A percentile compares a stretch with the other conserved stretches of the same genome.
phyloP scores from a whole-genome alignment of 129 eudicot species.

The Pittosporum tobira region DNA sequence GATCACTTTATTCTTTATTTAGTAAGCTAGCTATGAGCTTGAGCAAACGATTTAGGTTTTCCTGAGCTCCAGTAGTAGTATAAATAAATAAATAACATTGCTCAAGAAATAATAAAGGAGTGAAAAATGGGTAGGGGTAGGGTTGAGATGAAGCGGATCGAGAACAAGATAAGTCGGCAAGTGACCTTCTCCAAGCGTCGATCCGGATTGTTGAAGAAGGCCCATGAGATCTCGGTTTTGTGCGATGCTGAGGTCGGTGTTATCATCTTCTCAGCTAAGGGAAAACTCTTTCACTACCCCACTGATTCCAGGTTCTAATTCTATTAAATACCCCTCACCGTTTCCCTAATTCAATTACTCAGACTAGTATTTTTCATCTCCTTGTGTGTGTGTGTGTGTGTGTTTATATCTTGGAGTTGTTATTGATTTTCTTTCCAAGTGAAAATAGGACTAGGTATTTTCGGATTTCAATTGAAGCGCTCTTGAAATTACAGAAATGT shows the following conservation, averaged over 20 bases:
- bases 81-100: not conserved
- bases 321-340: not conserved
- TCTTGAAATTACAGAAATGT: no score
- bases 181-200: conserved; percentile 74
- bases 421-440: no score
- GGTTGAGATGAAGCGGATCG: conserved; percentile 72
- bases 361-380: no score
- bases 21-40: no score
- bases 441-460: no score
- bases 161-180: conserved; percentile 75
- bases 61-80: not conserved
- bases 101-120: not conserved
- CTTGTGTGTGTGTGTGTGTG: no score
- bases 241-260: conserved; percentile 78
- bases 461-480: no score
- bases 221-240: conserved; percentile 59
- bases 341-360: not conserved
- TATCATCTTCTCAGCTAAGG: conserved; percentile 70
- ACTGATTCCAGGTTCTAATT: conserved; percentile 54
- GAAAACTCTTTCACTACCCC: conserved; percentile 76
- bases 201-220: conserved; percentile 60
- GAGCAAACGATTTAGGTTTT: no score
- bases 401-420: no score
- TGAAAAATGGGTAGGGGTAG: conserved; percentile 70
- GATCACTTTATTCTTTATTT: not conserved